phyloP scores from a whole-genome alignment of 768 basidiomycete species.

The Trametopsis cervina region DNA sequence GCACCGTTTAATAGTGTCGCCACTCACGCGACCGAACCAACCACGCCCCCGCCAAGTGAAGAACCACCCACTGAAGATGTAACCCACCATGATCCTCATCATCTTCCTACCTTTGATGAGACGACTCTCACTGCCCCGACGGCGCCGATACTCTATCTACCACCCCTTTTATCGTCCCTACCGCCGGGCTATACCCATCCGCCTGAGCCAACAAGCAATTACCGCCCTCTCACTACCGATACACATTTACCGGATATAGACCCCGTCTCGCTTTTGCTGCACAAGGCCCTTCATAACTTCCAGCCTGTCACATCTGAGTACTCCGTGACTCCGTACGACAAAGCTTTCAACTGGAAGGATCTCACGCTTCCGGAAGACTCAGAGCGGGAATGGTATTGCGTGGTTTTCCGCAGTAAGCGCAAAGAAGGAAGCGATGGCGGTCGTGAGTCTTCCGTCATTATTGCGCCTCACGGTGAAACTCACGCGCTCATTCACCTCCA shows the following conservation, averaged over 20 bases:
- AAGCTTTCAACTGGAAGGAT: constrained; percentile 87
- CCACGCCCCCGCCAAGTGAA: too few species aligned
- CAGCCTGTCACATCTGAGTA: constrained; percentile 54
- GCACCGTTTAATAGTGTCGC: too few species aligned
- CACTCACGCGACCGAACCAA: too few species aligned
- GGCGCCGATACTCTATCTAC: constrained; percentile 67
- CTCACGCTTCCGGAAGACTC: constrained; percentile 60
- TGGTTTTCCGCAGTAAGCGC: constrained; percentile 80
- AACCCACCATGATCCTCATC: constrained; percentile 52
- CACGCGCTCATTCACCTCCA: constrained; percentile 20
- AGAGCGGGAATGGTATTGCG: constrained; percentile 87
- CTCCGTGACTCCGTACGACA: constrained; percentile 52
- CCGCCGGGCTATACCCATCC: constrained; percentile 35
- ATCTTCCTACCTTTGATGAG: constrained; percentile 43
- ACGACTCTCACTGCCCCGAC: constrained; percentile 24
- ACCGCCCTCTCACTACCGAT: constrained; percentile 47
- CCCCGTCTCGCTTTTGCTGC: constrained; percentile 74
- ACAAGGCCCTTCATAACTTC: constrained; percentile 80
- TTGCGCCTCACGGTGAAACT: not conserved
- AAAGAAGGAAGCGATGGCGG: constrained; percentile 62
- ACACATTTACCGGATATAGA: constrained; percentile 70
- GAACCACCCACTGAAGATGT: too few species aligned
- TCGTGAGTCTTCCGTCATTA: constrained; percentile 33
- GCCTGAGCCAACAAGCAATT: not conserved
- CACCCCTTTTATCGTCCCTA: constrained; percentile 75